These are phyloP conservation scores for Brachypodium distachyon DNA, from an alignment of 202 grass and related monocot genomes.

Conservation along the genomic window DNA sequence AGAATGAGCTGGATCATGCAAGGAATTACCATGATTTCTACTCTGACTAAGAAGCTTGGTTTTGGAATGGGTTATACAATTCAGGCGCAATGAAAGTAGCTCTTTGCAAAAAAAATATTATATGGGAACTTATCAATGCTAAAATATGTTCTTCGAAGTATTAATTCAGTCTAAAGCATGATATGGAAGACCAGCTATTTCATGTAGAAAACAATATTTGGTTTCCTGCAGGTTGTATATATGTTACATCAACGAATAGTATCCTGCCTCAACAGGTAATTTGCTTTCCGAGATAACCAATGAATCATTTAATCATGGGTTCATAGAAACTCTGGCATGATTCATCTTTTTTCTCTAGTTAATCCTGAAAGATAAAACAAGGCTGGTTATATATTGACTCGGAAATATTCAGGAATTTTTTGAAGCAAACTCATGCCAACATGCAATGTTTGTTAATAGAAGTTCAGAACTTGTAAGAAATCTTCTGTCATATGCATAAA, in stretches of 20 bases:
- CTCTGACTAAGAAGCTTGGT: not conserved
- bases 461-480: not conserved
- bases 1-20: not conserved
- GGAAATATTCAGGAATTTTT: not conserved
- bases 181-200: not conserved
- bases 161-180: not conserved
- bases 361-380: constrained; percentile 43
- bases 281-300: constrained; percentile 74
- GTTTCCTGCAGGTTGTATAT: not conserved
- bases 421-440: not conserved
- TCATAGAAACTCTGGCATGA: constrained; percentile 60
- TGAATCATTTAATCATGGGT: constrained; percentile 80
- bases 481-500: not conserved
- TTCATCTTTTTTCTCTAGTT: constrained; percentile 63
- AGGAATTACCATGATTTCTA: not conserved
- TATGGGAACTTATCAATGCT: not conserved
- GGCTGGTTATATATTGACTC: not conserved
- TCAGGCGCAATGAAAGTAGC: not conserved
- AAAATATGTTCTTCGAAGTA: not conserved
- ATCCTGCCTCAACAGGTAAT: constrained; percentile 66
- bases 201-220: not conserved
- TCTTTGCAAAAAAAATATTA: not conserved
- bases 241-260: not conserved
- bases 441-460: not conserved
- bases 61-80: not conserved